phyloP scores from a whole-genome alignment of 169 alveolate species.

The Plasmodium adleri region DNA sequence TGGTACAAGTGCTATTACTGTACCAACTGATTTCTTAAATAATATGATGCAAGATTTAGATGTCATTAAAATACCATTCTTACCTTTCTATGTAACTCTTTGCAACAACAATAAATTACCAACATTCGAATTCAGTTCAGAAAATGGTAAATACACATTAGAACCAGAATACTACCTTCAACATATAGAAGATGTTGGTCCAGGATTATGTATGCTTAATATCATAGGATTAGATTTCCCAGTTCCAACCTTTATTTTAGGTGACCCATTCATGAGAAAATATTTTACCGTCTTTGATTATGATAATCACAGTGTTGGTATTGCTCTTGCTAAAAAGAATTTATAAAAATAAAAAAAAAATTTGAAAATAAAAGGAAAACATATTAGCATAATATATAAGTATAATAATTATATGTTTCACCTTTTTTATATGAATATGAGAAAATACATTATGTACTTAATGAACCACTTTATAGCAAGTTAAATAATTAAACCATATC shows the following conservation, averaged over 20 bases:
- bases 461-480: no score
- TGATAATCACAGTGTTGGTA: slow-evolving; percentile 56
- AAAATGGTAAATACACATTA: slow-evolving; percentile 16
- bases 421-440: no score
- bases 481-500: no score
- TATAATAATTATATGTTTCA: no score
- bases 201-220: background rate
- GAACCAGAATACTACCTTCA: slow-evolving; percentile 49
- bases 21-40: slow-evolving; percentile 16
- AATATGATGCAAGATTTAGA: background rate
- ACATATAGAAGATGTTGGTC: slow-evolving; percentile 6
- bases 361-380: background rate
- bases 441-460: no score
- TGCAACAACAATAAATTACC: slow-evolving; percentile 29
- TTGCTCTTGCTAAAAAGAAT: slow-evolving; percentile 46
- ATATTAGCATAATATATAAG: background rate
- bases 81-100: slow-evolving; percentile 20
- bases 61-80: slow-evolving; percentile 38
- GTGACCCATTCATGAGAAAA: slow-evolving; percentile 74
- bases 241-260: slow-evolving; percentile 42
- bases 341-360: background rate
- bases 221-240: slow-evolving; percentile 6
- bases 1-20: slow-evolving; percentile 61
- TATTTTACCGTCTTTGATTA: slow-evolving; percentile 73
- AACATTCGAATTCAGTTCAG: slow-evolving; percentile 20